These are phyloP conservation scores for Leucogyrophana mollusca DNA, from an alignment of 768 basidiomycete genomes.

Conservation along the genomic window DNA sequence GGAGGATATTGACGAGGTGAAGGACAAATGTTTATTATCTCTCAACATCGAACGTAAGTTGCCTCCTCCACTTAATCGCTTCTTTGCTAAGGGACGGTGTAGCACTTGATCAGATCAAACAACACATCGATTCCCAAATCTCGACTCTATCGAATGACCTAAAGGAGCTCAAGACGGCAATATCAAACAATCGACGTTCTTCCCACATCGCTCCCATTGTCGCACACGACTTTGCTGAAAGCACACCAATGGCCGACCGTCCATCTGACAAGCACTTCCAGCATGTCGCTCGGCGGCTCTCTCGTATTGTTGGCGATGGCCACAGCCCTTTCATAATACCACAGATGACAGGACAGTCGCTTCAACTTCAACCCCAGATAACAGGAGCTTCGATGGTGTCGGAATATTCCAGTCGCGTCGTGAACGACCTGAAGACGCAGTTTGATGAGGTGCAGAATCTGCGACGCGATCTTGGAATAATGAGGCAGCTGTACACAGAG, in stretches of 20 bases:
- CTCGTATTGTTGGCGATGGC: constrained; percentile 57
- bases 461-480: constrained; percentile 87
- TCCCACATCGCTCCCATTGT: constrained; percentile 45
- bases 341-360: constrained; percentile 66
- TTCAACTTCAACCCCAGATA: constrained; percentile 59
- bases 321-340: constrained; percentile 45
- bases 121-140: constrained; percentile 94
- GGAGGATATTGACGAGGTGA: constrained; percentile 91
- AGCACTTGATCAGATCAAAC: constrained; percentile 99
- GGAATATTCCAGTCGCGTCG: constrained; percentile 71
- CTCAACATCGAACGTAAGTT: constrained; percentile 95
- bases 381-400: constrained; percentile 75
- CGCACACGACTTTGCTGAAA: constrained; percentile 58
- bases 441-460: constrained; percentile 95
- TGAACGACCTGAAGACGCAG: constrained; percentile 83
- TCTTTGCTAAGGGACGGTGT: constrained; percentile 11
- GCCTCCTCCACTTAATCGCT: not conserved
- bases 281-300: constrained; percentile 69
- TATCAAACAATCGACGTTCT: constrained; percentile 55
- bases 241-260: constrained; percentile 61
- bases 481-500: constrained; percentile 93
- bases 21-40: constrained; percentile 83
- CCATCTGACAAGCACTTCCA: constrained; percentile 78
- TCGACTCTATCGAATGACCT: constrained; percentile 81
- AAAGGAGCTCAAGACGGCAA: constrained; percentile 77